Evolutionary conservation across 352 stramenopile species (phyloP), one percentile per base, ranked within the genome.

Genomic region (Blastocystis sp.): DNA sequence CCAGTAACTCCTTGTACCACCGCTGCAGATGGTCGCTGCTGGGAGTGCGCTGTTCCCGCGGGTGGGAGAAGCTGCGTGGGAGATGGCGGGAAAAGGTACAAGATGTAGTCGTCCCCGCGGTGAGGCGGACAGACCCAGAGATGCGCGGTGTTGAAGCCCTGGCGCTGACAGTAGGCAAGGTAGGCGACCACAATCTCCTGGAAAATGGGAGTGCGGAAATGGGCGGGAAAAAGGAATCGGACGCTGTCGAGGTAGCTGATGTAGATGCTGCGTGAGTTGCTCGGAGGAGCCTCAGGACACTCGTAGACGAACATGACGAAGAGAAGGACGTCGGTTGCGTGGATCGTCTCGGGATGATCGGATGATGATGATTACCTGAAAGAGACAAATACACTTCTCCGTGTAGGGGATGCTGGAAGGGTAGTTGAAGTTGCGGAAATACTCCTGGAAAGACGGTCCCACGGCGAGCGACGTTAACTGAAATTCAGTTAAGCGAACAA

Each of bases 301-400:
- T 99, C 96, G 87, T 99, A 97, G 4, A 98, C 95, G 87, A 99
- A 99, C 88, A 99, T 97, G 53, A 94, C 96, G 88, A 99, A 99
- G 0, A 99, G 89, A 76, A 99, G 93, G 4, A 98, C 94, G 87
- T 98, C 97, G 18, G 99, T 95, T 38, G 95, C 96, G 87, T 99
- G 94, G 78, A 99, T 94, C 88, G 98, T 95, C 89, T 99, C 49
- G 1, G 42, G 2, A 14, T 54, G n/a, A 61, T 4, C 18, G 34
- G 6, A 27, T 32, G 24, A 11, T n/a, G 38, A 67, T 29, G 18
- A 73, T 4, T 27, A 85, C 75, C 16, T 85, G 75, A 27, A 85
- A 85, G 11, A 85, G 29, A 40, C 75, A 85, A 24, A 85, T 44
- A 46, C 75, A 85, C 38, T 85, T 85, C 40, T 85, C 34, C 4